Evolutionary conservation across 257 asterid species (phyloP).

Genomic region (Petunia secreta): DNA sequence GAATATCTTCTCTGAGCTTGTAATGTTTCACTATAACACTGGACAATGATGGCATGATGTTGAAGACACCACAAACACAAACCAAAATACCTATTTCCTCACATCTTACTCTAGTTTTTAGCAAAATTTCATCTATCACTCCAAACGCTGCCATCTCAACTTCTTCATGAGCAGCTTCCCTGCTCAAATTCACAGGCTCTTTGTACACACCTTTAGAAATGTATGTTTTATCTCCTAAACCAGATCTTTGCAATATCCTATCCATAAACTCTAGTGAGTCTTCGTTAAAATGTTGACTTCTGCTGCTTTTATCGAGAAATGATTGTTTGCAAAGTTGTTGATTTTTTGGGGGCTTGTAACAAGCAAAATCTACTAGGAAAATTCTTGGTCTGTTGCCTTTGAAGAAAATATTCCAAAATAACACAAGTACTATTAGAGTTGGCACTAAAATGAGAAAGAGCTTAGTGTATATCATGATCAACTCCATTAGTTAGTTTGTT

Average conservation of each 20-base stretch:
- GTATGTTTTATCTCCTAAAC: slow-evolving; percentile 32
- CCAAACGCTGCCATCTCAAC: slow-evolving; percentile 46
- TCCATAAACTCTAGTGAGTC: slow-evolving; percentile 34
- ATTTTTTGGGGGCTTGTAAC: slow-evolving; percentile 33
- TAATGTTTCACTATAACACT: slow-evolving; percentile 49
- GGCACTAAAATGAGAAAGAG: no score
- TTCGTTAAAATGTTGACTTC: slow-evolving; percentile 19
- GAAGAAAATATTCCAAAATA: background rate
- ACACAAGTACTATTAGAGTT: no score
- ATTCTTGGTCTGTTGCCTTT: slow-evolving; percentile 16
- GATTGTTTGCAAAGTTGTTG: slow-evolving; percentile 20
- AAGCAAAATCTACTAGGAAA: slow-evolving; percentile 43
- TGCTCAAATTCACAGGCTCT: slow-evolving; percentile 28
- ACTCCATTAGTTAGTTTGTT: no score
- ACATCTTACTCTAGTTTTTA: slow-evolving; percentile 39
- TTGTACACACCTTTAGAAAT: slow-evolving; percentile 19
- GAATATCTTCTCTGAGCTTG: slow-evolving; percentile 48
- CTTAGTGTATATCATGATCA: no score
- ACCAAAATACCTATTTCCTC: slow-evolving; percentile 48
- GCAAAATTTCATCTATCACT: slow-evolving; percentile 46
- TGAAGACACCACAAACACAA: slow-evolving; percentile 41
- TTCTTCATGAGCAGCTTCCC: slow-evolving; percentile 43
- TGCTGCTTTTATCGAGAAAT: background rate
- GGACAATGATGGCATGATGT: slow-evolving; percentile 52
- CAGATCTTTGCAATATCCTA: slow-evolving; percentile 36